Percentiles rank a stretch among this genome's conserved stretches.
Evolutionary conservation across 2,329 filamentous ascomycete species (phyloP).

Genomic region (Aspergillus sp.): DNA sequence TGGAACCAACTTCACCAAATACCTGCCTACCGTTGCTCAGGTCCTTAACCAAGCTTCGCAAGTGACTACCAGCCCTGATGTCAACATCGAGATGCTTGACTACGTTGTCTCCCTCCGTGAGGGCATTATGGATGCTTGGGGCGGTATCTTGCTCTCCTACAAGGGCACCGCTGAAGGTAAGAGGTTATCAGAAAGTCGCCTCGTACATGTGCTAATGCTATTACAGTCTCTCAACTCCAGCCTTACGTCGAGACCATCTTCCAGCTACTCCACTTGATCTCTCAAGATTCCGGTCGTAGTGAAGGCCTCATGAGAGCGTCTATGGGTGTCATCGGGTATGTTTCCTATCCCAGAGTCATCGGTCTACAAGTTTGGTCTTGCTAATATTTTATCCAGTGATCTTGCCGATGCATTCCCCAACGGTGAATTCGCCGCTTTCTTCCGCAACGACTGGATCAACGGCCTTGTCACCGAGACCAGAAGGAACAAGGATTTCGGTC

Average conservation of each 20-base stretch:
- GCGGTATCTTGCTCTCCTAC: slow-evolving; percentile 93
- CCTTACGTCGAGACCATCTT: slow-evolving; percentile 85
- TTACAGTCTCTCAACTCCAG: slow-evolving; percentile 65
- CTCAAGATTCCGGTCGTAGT: slow-evolving; percentile 80
- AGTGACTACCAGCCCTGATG: slow-evolving; percentile 75
- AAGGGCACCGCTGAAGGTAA: slow-evolving; percentile 59
- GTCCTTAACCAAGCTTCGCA: slow-evolving; percentile 90
- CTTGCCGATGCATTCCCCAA: slow-evolving; percentile 90
- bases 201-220: slow-evolving; percentile 9
- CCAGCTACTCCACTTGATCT: slow-evolving; percentile 76
- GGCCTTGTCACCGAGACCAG: slow-evolving; percentile 89
- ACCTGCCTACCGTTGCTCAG: slow-evolving; percentile 86
- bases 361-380: not conserved
- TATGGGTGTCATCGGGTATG: slow-evolving; percentile 96
- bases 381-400: slow-evolving; percentile 61
- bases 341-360: slow-evolving; percentile 15
- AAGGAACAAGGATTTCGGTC: slow-evolving; percentile 79
- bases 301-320: slow-evolving; percentile 89
- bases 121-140: slow-evolving; percentile 99
- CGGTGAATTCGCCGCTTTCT: slow-evolving; percentile 78
- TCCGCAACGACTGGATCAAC: slow-evolving; percentile 89
- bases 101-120: slow-evolving; percentile 94
- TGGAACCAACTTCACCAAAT: slow-evolving; percentile 85
- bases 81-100: slow-evolving; percentile 92
- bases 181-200: slow-evolving; percentile 9